Evolutionary conservation across 2,329 filamentous ascomycete species (phyloP).

Genomic region (Curvularia eragrostidis): DNA sequence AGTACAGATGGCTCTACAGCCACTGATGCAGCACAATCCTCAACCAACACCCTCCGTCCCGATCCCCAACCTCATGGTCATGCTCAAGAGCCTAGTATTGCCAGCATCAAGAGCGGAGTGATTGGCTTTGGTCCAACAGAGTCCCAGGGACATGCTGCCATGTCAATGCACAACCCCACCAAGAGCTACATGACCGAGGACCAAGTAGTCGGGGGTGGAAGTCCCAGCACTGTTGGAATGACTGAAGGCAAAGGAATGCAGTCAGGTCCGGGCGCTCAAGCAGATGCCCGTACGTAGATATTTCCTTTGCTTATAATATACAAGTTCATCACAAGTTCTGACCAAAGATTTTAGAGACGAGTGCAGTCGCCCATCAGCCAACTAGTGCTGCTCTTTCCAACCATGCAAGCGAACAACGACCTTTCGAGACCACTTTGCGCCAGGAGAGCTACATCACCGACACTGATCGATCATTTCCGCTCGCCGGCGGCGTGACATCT

Average conservation of each 20-base stretch:
- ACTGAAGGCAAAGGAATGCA: conserved; percentile 8
- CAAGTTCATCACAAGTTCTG: conserved; percentile 10
- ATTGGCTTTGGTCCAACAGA: conserved; percentile 42
- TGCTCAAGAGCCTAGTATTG: conserved; percentile 37
- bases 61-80: conserved; percentile 19
- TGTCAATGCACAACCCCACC: conserved; percentile 23
- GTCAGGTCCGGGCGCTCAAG: conserved; percentile 11
- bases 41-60: conserved; percentile 24
- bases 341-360: conserved; percentile 15
- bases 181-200: conserved; percentile 20
- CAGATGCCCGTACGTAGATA: conserved; percentile 32
- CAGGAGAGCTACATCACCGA: conserved; percentile 28
- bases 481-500: conserved; percentile 42
- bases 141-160: conserved; percentile 35
- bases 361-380: conserved; percentile 7
- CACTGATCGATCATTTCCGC: conserved; percentile 46
- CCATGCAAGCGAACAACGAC: conserved; percentile 8
- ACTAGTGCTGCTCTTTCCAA: neutral
- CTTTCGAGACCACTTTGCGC: conserved; percentile 16
- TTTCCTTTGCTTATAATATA: conserved; percentile 4
- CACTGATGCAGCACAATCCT: conserved; percentile 1
- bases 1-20: conserved; percentile 17
- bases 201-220: conserved; percentile 29
- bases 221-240: conserved; percentile 18
- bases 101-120: conserved; percentile 52